Base-by-base conservation (phyloP, 2,329 filamentous ascomycete genomes). In the Neurospora crassa region DNA sequence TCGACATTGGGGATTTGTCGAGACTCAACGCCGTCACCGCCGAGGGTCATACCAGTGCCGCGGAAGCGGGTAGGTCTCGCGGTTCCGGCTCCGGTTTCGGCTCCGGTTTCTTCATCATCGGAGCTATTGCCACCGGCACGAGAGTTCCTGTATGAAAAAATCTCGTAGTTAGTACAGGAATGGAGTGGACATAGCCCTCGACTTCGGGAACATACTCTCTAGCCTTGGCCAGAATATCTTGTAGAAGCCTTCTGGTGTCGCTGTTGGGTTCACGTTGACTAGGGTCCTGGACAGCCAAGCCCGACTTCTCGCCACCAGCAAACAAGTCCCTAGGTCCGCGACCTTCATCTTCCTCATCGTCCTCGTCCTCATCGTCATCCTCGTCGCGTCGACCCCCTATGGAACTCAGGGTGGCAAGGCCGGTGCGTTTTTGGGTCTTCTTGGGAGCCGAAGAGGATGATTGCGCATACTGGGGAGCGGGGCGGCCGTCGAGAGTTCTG, bases 251-350 rank as follows among this genome's bases (percentile, higher is more conserved):
- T 76, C 83, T 83, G 0, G 87, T 82, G 53, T 87, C 85, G 2
- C 79, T 79, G 12, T 85, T 81, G 47, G 6, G 47, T 18, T 59
- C 47, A 63, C 80, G 80, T 69, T 84, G 80, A 5, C 79, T 78
- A 1, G 89, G 89, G 75, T 91, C 89, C 77, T 91, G 89, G 34
- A 91, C 87, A 29, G 89, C 90, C 67, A 91, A 80, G 0, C 88
- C 90, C 40, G 92, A 95, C 85, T 96, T 96, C 82, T 95, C 93
- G 42, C 93, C 93, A 69, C 93, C 93, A 24, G 93, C 91, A 80
- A 94, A 96, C 74, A 94, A 83, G 77, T 96, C 92, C 73, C 89
- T 83, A 7, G 85, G 84, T 37, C 85, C 84, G 74, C 89, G 86
- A 43, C 87, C 84, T 40, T 90, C 87, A 1, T 90, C 84, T 1